A percentile compares a stretch with the other conserved stretches of the same genome.
Conservation (phyloP, 2,329 filamentous ascomycete species). For the Microsporum ferrugineum region DNA sequence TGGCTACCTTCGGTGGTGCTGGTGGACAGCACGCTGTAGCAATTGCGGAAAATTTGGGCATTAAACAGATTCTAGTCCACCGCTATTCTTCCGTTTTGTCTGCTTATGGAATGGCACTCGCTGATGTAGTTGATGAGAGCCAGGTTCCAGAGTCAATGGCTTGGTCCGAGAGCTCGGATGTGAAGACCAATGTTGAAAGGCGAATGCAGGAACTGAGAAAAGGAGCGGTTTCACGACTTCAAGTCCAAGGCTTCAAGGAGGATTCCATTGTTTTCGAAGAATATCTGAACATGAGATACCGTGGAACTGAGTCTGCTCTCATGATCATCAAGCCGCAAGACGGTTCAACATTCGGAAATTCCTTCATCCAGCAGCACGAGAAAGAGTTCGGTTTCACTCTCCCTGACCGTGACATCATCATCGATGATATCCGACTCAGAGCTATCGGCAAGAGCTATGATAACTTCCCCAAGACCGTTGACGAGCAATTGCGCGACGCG, state of each 20-base stretch:
- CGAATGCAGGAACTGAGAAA: slow-evolving; percentile 72
- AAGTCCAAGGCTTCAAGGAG: slow-evolving; percentile 67
- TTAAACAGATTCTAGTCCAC: slow-evolving; percentile 72
- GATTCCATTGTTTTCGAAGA: slow-evolving; percentile 72
- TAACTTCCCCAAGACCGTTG: slow-evolving; percentile 67
- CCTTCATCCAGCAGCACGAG: slow-evolving; percentile 76
- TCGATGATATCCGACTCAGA: slow-evolving; percentile 79
- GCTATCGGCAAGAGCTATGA: slow-evolving; percentile 83
- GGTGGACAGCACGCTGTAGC: slow-evolving; percentile 88
- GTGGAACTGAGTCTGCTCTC: slow-evolving; percentile 78
- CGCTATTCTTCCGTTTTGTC: slow-evolving; percentile 81
- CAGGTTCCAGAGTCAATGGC: slow-evolving; percentile 53
- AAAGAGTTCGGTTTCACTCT: slow-evolving; percentile 91
- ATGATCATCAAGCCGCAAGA: slow-evolving; percentile 71
- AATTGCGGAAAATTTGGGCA: slow-evolving; percentile 70
- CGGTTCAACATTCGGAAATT: slow-evolving; percentile 71
- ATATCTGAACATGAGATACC: slow-evolving; percentile 87
- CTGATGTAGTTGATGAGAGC: slow-evolving; percentile 76
- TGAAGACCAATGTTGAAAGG: slow-evolving; percentile 50
- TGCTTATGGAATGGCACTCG: slow-evolving; percentile 82
- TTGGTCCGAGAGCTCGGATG: slow-evolving; percentile 48
- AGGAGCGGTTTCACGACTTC: slow-evolving; percentile 57
- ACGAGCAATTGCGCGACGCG: slow-evolving; percentile 66
- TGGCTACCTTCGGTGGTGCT: slow-evolving; percentile 81
- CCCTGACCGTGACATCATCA: slow-evolving; percentile 71